Base-by-base conservation (phyloP, 129 eudicot species). In the Lactuca saligna region DNA sequence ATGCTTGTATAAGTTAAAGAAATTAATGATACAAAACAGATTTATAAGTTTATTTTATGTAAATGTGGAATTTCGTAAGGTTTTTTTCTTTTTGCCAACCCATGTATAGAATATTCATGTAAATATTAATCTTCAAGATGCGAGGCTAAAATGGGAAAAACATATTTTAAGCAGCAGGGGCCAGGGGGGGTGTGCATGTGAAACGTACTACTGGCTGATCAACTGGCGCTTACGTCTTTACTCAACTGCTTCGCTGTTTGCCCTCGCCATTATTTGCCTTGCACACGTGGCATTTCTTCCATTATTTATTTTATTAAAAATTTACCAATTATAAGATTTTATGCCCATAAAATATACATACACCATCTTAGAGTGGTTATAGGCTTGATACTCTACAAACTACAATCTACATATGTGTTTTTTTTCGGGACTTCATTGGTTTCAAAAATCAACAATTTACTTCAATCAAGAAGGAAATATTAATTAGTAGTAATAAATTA, bases 211-310 rank as follows among this genome's bases (percentile, higher is more conserved):
- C 65, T 71, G 62, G 62, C 17, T 53, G 72, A 67, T 53, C 60
- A 13, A 38, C 54, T 68, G 76, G 76, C 61, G 61, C 61, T 61
- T 50, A 35, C 58, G 67, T 59, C 67, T 48, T 60, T 58, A 11
- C 48, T 51, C 37, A 51, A 54, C 63, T 55, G 63, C 63, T 61
- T 72, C 39, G 69, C 61, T 71, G 76, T 49, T 61, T 61, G 66
- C 51, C 51, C 14, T 33, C 20, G 0, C 42, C 50, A 61, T 61
- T 61, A 61, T 61, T 61, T 38, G 50, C 31, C 51, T 61, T 37
- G 11, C n/a, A 16, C 49, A 59, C 33, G 48, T 61, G 48, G n/a
- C 66, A 61, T 37, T 61, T 61, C 51, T 46, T 12, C 1, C 1
- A 3, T 11, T 7, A 39, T 39, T 2, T 7, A 39, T 2, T 12